Percentiles rank a stretch among this genome's conserved stretches.
These are phyloP conservation scores for Claviceps quebecensis DNA, from an alignment of 2,329 filamentous ascomycete species.

Conservation along the genomic window DNA sequence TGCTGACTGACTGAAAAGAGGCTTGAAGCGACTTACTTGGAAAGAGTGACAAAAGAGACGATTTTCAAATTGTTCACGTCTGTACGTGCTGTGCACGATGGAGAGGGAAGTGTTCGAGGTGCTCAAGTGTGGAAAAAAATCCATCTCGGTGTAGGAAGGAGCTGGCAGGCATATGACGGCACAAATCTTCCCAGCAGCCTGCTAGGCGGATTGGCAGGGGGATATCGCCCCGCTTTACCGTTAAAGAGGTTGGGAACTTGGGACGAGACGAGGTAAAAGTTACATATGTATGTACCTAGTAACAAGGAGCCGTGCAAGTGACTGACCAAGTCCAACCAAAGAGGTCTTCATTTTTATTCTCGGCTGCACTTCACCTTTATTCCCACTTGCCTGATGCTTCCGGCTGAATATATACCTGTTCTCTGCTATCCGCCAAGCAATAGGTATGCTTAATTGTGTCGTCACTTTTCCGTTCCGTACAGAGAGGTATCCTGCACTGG, in stretches of 20 bases:
- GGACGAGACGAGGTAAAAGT: neutral
- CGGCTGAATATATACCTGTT: no score
- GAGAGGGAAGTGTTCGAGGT: neutral
- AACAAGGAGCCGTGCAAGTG: no score
- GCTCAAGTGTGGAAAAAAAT: neutral
- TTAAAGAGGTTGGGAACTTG: conserved; percentile 4
- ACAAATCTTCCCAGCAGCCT: neutral
- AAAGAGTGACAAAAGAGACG: neutral
- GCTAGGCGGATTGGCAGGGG: neutral
- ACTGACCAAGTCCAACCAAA: no score
- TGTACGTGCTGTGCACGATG: neutral
- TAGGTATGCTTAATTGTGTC: no score
- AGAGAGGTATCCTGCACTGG: no score
- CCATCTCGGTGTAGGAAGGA: neutral
- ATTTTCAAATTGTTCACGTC: neutral
- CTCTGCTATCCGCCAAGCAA: no score
- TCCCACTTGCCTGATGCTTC: no score
- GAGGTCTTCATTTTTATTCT: no score
- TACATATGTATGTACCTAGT: no score
- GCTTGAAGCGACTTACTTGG: neutral
- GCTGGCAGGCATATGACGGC: neutral
- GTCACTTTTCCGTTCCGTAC: no score
- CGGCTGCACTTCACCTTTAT: no score
- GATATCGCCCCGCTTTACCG: conserved; percentile 3
- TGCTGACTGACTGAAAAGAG: neutral